A percentile compares a stretch with the other conserved stretches of the same genome.
phyloP scores from a whole-genome alignment of 2,329 filamentous ascomycete species.

The Diaporthe sp. region DNA sequence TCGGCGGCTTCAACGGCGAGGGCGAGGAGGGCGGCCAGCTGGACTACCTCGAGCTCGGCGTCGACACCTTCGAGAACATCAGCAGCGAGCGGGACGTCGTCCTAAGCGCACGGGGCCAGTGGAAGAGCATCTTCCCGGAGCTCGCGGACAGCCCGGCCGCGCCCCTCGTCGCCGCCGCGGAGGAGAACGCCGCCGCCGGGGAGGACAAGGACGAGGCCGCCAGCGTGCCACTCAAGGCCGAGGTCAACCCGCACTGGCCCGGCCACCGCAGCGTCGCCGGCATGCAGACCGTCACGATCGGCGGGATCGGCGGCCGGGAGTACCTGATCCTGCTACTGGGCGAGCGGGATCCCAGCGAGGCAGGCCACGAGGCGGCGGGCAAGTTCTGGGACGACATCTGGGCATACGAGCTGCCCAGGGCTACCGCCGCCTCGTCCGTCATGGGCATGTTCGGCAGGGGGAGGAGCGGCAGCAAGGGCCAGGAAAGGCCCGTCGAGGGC shows the following conservation, averaged over 20 bases:
- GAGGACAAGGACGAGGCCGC: constrained; percentile 53
- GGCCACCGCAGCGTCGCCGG: constrained; percentile 66
- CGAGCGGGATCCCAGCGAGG: constrained; percentile 63
- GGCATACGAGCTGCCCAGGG: constrained; percentile 73
- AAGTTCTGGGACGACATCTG: constrained; percentile 73
- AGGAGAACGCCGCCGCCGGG: constrained; percentile 41
- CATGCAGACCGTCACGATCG: constrained; percentile 69
- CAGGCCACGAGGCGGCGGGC: constrained; percentile 65
- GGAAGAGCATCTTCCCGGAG: constrained; percentile 66
- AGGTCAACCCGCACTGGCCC: constrained; percentile 58
- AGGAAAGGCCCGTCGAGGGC: constrained; percentile 66
- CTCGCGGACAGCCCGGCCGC: constrained; percentile 30
- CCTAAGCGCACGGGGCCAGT: constrained; percentile 64
- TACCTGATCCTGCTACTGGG: constrained; percentile 75
- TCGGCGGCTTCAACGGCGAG: constrained; percentile 83
- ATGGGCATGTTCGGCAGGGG: constrained; percentile 54
- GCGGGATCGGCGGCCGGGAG: constrained; percentile 66
- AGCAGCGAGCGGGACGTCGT: constrained; percentile 63
- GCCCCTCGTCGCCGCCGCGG: constrained; percentile 47
- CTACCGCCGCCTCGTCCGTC: constrained; percentile 67
- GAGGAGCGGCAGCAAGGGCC: constrained; percentile 34
- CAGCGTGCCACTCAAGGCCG: constrained; percentile 34
- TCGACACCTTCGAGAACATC: constrained; percentile 69
- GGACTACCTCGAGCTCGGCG: constrained; percentile 73
- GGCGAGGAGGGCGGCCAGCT: constrained; percentile 78